Conservation (phyloP, 345 rosid species). For the Rhizophora mangle region DNA sequence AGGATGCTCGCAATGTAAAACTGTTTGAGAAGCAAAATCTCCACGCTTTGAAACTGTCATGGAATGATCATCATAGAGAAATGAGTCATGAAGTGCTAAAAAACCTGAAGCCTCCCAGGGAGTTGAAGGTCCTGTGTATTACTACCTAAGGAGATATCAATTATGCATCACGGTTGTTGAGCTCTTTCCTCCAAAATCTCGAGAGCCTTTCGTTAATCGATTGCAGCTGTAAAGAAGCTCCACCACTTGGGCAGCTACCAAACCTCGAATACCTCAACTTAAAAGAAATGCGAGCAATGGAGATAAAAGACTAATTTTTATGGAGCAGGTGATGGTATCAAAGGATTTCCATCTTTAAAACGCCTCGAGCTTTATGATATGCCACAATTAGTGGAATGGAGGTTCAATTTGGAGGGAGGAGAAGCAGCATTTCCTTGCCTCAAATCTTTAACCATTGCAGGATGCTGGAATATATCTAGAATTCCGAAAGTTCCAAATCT, state of each 20-base stretch:
- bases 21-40: constrained; percentile 14
- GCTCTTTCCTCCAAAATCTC: constrained; percentile 6
- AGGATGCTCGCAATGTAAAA: constrained; percentile 12
- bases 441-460: constrained; percentile 16
- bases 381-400: constrained; percentile 19
- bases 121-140: constrained; percentile 13
- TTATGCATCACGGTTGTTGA: constrained; percentile 24
- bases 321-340: constrained; percentile 11
- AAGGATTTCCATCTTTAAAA: constrained; percentile 25
- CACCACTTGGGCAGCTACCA: constrained; percentile 25
- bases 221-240: constrained; percentile 18
- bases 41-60: constrained; percentile 22
- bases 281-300: constrained; percentile 15
- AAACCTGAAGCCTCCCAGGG: constrained; percentile 13
- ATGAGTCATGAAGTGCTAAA: constrained; percentile 6
- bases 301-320: constrained; percentile 16
- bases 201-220: constrained; percentile 12
- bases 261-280: constrained; percentile 21
- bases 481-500: constrained; percentile 22
- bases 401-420: background rate
- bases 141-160: constrained; percentile 11
- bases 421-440: constrained; percentile 23
- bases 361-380: constrained; percentile 25
- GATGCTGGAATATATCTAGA: constrained; percentile 16
- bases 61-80: constrained; percentile 1